A percentile compares a stretch with the other conserved stretches of the same genome.
Evolutionary conservation across 495 filamentous ascomycete genomes (phyloP).

Genomic region (Tirmania nivea): DNA sequence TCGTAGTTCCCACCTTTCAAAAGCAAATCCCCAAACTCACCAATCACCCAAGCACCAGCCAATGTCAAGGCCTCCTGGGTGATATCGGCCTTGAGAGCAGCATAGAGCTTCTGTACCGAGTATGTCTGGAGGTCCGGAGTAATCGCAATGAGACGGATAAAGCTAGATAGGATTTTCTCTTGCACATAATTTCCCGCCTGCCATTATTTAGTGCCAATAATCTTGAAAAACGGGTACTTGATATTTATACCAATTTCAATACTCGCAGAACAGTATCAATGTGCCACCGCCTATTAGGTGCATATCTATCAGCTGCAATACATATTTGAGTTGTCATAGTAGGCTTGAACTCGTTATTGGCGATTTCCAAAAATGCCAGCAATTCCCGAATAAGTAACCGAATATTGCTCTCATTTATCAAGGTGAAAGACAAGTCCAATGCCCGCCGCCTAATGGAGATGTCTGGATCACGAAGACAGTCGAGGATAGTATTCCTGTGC

Average conservation of each 20-base stretch:
- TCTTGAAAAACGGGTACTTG: background rate
- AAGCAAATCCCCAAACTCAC: conserved; percentile 82
- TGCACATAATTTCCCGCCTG: conserved; percentile 83
- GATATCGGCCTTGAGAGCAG: conserved; percentile 78
- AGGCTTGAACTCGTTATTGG: conserved; percentile 96
- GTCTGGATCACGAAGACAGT: conserved; percentile 93
- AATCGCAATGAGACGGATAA: conserved; percentile 85
- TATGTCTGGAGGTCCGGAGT: conserved; percentile 90
- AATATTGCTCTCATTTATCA: conserved; percentile 93
- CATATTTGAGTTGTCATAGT: conserved; percentile 94
- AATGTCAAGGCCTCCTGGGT: conserved; percentile 88
- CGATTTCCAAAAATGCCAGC: conserved; percentile 83
- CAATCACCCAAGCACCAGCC: conserved; percentile 93
- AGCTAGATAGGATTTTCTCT: conserved; percentile 91
- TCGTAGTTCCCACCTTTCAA: conserved; percentile 80
- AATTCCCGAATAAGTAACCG: conserved; percentile 80
- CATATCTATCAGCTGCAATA: conserved; percentile 84
- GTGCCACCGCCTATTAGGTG: conserved; percentile 94
- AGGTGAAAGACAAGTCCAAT: conserved; percentile 86
- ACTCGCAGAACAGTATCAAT: conserved; percentile 94
- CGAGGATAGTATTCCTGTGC: conserved; percentile 90
- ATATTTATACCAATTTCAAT: conserved; percentile 37
- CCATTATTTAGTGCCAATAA: conserved; percentile 3
- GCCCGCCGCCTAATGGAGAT: conserved; percentile 91
- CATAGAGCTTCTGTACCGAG: conserved; percentile 83